These are phyloP conservation scores for Macrotyloma uniflorum DNA, from an alignment of 306 rosid species.

Conservation along the genomic window DNA sequence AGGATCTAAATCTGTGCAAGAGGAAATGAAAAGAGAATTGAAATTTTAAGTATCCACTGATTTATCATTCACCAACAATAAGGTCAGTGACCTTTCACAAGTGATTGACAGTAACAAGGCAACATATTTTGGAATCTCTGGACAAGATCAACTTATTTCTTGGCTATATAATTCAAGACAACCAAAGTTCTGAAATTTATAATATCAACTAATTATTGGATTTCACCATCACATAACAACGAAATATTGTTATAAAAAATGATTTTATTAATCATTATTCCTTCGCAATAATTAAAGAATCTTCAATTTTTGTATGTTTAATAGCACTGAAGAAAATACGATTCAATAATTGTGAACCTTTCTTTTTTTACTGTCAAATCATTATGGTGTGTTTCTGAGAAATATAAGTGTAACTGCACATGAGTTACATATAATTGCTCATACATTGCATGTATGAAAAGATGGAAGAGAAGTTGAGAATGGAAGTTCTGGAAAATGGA, in stretches of 20 bases:
- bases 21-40: conserved; percentile 18
- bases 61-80: conserved; percentile 9
- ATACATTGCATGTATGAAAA: conserved; percentile 24
- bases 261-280: neutral
- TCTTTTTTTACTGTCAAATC: conserved; percentile 27
- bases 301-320: no score
- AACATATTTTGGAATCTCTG: conserved; percentile 13
- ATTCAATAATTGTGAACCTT: neutral
- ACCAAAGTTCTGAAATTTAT: conserved; percentile 3
- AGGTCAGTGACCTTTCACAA: conserved; percentile 19
- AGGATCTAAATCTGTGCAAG: neutral
- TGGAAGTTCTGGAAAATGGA: conserved; percentile 1
- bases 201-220: conserved; percentile 25
- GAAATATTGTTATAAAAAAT: neutral
- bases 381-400: neutral
- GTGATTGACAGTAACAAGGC: conserved; percentile 30
- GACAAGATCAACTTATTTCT: conserved; percentile 16
- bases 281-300: neutral
- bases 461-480: neutral
- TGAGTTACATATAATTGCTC: conserved; percentile 3
- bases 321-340: neutral
- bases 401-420: conserved; percentile 9
- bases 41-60: neutral
- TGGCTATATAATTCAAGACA: conserved; percentile 30
- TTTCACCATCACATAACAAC: conserved; percentile 22